Evolutionary conservation across 2,329 filamentous ascomycete genomes (phyloP).

Genomic region (Penicillium concentricum): DNA sequence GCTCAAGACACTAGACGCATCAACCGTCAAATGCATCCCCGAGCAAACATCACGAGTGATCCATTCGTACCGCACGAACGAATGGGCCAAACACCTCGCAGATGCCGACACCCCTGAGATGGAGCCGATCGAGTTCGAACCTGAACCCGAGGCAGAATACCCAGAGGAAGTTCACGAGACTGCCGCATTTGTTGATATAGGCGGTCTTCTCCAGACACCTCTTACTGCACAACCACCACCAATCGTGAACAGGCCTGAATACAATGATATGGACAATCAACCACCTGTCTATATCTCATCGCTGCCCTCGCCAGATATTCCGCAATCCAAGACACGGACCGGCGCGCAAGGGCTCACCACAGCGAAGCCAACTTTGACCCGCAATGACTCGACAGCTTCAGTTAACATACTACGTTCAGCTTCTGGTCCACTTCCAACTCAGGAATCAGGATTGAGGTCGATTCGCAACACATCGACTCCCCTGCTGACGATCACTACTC

Average conservation of each 20-base stretch:
- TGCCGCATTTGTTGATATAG: conserved; percentile 62
- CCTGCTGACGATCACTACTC: conserved; percentile 19
- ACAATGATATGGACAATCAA: conserved; percentile 15
- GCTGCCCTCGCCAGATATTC: conserved; percentile 1
- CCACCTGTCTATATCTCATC: conserved; percentile 15
- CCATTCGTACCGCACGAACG: conserved; percentile 83
- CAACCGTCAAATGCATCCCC: conserved; percentile 59
- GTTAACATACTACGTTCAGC: conserved; percentile 2
- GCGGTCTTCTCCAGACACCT: conserved; percentile 65
- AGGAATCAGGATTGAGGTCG: not conserved
- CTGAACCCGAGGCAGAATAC: conserved; percentile 32
- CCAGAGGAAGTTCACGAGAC: conserved; percentile 46
- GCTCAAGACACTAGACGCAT: conserved; percentile 28
- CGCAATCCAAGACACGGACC: conserved; percentile 8
- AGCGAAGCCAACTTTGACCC: conserved; percentile 6
- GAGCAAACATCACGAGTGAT: conserved; percentile 73
- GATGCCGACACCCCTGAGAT: conserved; percentile 69
- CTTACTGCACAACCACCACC: conserved; percentile 50
- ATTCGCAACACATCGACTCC: conserved; percentile 22
- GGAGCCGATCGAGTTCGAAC: conserved; percentile 40
- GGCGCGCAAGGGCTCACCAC: conserved; percentile 5
- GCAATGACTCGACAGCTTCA: conserved; percentile 17
- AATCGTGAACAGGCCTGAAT: conserved; percentile 24
- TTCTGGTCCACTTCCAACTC: not conserved
- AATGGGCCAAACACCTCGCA: conserved; percentile 90